Base-by-base conservation (phyloP, 805 yeast species). In the Scheffersomyces lignosus region DNA sequence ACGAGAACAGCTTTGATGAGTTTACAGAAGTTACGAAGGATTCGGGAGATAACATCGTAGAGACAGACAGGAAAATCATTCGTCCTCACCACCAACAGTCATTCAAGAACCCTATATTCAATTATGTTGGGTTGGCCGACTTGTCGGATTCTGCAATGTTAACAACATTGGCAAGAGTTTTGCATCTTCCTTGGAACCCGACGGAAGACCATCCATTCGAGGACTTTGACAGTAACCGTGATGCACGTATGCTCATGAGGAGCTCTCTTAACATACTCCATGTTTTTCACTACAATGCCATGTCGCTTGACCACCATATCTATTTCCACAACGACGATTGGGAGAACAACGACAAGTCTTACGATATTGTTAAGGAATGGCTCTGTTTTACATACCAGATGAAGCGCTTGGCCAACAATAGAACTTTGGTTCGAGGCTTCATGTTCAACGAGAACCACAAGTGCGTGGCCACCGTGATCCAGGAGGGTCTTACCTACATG, bases 221-320 rank as follows among this genome's bases (percentile, higher is more conserved):
- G 34, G 66, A 57, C 15, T 64, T 49, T 27, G 72, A 69, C 44
- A 51, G 52, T 24, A 44, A 36, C 13, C 53, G 49, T 27, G 70
- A 66, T 37, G 71, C 72, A 1, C 15, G 32, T 10, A 41, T 55
- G n/a, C 18, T 62, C 30, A 47, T 69, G 48, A 44, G 52, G 10
- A 33, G 39, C 13, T 59, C 71, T 10, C 41, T 69, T 27, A 57
- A 61, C 36, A 56, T 61, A n/a, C 47, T 66, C 16, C 67, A 58
- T 37, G 32, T 68, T 9, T 65, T 57, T 45, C 74, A 69, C 43
- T 69, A 69, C 49, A 63, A 61, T 37, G 74, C 73, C 17, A 68
- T 69, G 73, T 64, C 71, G 4, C 47, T 69, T 18, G 73, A 68
- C 45, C 74, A 69, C 49, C 73, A 68, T 44, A 53, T 69, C 13